These are phyloP conservation scores for Botrytis hyacinthi DNA, from an alignment of 2,329 filamentous ascomycete species.

Conservation along the genomic window DNA sequence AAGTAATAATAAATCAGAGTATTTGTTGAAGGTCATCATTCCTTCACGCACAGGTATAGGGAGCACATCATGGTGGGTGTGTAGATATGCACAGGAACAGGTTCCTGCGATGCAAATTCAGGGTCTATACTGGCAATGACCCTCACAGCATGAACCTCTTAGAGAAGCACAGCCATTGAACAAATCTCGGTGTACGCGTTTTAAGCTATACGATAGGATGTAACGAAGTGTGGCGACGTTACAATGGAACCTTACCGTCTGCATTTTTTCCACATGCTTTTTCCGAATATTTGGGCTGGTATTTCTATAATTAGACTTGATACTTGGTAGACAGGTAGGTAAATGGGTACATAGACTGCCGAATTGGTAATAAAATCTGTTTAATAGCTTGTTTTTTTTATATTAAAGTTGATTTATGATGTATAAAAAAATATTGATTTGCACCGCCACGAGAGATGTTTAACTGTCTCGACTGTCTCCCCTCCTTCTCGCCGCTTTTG, in stretches of 20 bases:
- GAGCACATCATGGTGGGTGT: slow-evolving; percentile 4
- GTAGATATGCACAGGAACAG: not conserved
- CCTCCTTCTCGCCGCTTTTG: slow-evolving; percentile 8
- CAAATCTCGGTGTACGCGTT: slow-evolving; percentile 19
- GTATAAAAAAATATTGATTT: not conserved
- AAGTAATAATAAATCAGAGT: not conserved
- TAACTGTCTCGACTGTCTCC: not conserved
- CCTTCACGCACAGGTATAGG: slow-evolving; percentile 8
- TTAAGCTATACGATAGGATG: slow-evolving; percentile 6
- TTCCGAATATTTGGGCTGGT: slow-evolving; percentile 6
- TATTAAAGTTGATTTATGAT: not conserved
- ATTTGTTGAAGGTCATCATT: not conserved
- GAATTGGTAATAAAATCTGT: not conserved
- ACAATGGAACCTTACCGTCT: not conserved
- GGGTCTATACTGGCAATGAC: slow-evolving; percentile 12
- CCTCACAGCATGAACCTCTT: slow-evolving; percentile 19
- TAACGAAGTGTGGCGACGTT: slow-evolving; percentile 19
- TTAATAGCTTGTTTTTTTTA: not conserved
- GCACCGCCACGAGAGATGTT: slow-evolving; percentile 17
- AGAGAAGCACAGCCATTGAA: slow-evolving; percentile 8
- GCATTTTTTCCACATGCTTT: not conserved
- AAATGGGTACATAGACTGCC: not conserved
- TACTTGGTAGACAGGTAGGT: not conserved
- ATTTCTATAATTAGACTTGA: slow-evolving; percentile 15
- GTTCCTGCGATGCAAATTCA: slow-evolving; percentile 19